Base-by-base conservation (phyloP, 768 basidiomycete genomes). In the Tricholoma saponaceum region DNA sequence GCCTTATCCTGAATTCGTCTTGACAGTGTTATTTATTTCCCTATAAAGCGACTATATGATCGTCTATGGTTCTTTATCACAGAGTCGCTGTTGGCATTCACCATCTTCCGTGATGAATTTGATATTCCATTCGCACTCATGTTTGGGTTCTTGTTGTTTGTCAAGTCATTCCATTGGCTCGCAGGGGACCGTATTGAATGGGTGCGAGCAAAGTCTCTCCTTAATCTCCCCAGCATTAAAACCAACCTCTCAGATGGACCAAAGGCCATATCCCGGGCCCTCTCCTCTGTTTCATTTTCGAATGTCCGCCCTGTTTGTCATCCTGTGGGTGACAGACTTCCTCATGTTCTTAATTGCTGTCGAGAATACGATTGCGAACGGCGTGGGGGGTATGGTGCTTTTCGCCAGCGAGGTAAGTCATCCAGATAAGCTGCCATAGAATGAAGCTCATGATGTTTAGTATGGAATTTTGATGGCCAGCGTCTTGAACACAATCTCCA, bases 81-180 rank as follows among this genome's bases (percentile, higher is more conserved):
- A 1, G 97, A 99, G 70, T 95, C 93, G 6, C 78, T 99, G 33
- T 77, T 99, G 52, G 96, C 97, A 0, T 90, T 98, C 69, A 97
- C 97, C 33, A 98, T 98, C 63, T 99, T 99, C 74, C 83, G 95
- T 58, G 92, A 95, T 71, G 92, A 94, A 70, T 95, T 96, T 69
- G 92, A 95, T 71, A 82, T 87, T n/a, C 83, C 87, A 3, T 98
- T 98, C 69, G 89, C 89, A 46, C 75, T 95, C 63, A 93, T 96
- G 88, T 98, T 98, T 68, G 89, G 90, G n/a, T 85, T 93, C 66
- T 76, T 99, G 10, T 83, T 98, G 14, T 96, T 97, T 62, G 82
- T 97, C 63, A 98, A 98, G 69, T 95, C 93, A 47, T 98, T 98
- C 73, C 97, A 99, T 69, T 99, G 97, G 97, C 82, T 99, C 30